Conservation (phyloP, 208 protist genomes). For the Histomonas meleagridis region DNA sequence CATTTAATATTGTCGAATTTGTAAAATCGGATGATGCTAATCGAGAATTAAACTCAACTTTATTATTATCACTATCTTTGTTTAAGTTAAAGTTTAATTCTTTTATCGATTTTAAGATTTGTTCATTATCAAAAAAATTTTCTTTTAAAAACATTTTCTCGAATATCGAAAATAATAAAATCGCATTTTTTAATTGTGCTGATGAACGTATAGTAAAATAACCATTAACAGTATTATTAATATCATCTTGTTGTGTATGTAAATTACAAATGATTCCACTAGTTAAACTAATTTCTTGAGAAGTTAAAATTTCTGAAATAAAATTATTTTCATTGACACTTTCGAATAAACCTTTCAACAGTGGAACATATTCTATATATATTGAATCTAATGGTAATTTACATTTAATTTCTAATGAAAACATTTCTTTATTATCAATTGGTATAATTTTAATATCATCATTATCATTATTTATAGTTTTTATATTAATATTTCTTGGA, state of each 20-base stretch:
- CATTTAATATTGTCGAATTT: background rate
- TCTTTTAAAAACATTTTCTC: background rate
- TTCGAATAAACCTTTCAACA: background rate
- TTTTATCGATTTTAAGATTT: background rate
- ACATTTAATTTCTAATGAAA: background rate
- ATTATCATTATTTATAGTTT: background rate
- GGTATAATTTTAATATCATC: background rate
- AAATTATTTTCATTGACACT: background rate
- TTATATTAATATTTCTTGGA: background rate
- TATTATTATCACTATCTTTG: background rate
- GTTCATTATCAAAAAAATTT: background rate
- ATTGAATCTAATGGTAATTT: background rate
- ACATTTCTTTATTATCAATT: too few species aligned
- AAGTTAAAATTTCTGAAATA: background rate
- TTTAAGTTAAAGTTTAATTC: too few species aligned
- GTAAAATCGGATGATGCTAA: background rate
- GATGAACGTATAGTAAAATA: background rate
- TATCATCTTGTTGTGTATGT: background rate
- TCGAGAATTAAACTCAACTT: background rate
- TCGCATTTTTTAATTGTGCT: background rate
- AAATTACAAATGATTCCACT: background rate
- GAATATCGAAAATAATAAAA: background rate
- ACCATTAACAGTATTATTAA: background rate
- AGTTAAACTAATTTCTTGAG: too few species aligned
- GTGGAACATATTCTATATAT: background rate